Percentiles rank a stretch among this genome's conserved stretches.
Conservation (phyloP, 2,329 filamentous ascomycete species). For the Verticillium nubilum region DNA sequence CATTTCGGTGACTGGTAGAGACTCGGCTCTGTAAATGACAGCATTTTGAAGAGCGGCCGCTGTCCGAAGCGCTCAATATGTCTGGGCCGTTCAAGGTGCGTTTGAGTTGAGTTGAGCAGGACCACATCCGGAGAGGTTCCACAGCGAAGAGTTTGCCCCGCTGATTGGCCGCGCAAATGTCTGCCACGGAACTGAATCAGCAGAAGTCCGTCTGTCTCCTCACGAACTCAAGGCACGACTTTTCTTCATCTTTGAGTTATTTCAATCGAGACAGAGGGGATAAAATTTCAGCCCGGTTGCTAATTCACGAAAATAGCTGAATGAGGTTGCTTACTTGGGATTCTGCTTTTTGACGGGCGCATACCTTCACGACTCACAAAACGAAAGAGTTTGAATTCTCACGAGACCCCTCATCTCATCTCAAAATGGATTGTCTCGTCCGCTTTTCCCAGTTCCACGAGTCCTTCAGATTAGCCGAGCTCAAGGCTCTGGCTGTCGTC, state of each 20-base stretch:
- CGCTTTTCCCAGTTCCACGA: conserved; percentile 88
- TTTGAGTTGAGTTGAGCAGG: background rate
- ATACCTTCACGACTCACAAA: background rate
- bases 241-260: background rate
- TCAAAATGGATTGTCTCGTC: conserved; percentile 70
- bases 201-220: background rate
- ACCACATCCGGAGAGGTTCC: background rate
- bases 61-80: background rate
- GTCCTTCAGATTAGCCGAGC: conserved; percentile 81
- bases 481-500: conserved; percentile 71
- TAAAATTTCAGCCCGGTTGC: no score
- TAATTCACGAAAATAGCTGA: no score
- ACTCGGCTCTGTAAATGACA: conserved; percentile 36
- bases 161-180: background rate
- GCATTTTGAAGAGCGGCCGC: conserved; percentile 27
- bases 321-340: no score
- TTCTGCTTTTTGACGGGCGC: background rate
- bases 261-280: background rate
- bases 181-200: background rate
- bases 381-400: background rate
- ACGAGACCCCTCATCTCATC: background rate
- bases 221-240: background rate
- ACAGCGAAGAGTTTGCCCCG: background rate
- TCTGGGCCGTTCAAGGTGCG: background rate
- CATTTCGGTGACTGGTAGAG: conserved; percentile 61